These are phyloP conservation scores for Tylopilus felleus DNA, from an alignment of 768 basidiomycete genomes.

Conservation along the genomic window DNA sequence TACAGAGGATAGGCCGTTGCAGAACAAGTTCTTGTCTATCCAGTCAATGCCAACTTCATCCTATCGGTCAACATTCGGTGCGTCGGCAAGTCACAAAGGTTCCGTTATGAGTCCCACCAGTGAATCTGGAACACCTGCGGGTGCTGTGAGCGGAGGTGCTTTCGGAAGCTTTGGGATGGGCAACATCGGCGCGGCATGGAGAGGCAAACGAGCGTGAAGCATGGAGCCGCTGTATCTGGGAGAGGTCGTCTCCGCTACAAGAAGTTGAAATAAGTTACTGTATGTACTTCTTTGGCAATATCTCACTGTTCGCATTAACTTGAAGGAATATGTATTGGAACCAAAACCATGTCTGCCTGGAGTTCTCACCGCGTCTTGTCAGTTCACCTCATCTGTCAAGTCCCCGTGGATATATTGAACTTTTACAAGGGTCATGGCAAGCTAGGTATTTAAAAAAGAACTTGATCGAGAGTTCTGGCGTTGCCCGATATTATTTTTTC, in stretches of 20 bases:
- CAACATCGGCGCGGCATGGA: conserved; percentile 34
- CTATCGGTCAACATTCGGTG: conserved; percentile 64
- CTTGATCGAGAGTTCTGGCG: background rate
- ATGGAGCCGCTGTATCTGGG: background rate
- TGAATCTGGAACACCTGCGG: conserved; percentile 21
- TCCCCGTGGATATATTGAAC: background rate
- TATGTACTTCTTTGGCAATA: conserved; percentile 12
- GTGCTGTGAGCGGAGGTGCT: conserved; percentile 36
- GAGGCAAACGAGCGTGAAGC: conserved; percentile 24
- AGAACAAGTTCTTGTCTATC: conserved; percentile 80
- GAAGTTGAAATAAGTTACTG: conserved; percentile 7
- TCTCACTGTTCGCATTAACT: conserved; percentile 7
- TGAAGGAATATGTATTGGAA: background rate
- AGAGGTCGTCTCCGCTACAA: background rate
- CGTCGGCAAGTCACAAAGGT: conserved; percentile 20
- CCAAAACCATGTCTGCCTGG: background rate
- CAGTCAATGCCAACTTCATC: conserved; percentile 64
- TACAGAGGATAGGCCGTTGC: conserved; percentile 79
- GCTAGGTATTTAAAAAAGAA: background rate
- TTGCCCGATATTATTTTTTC: background rate
- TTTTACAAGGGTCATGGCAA: background rate
- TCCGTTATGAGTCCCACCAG: conserved; percentile 23
- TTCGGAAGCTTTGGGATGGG: conserved; percentile 50
- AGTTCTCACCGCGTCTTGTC: background rate
- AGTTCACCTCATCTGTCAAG: background rate